Evolutionary conservation across 345 rosid genomes (phyloP).

Genomic region (Eucalyptus cladocalyx): DNA sequence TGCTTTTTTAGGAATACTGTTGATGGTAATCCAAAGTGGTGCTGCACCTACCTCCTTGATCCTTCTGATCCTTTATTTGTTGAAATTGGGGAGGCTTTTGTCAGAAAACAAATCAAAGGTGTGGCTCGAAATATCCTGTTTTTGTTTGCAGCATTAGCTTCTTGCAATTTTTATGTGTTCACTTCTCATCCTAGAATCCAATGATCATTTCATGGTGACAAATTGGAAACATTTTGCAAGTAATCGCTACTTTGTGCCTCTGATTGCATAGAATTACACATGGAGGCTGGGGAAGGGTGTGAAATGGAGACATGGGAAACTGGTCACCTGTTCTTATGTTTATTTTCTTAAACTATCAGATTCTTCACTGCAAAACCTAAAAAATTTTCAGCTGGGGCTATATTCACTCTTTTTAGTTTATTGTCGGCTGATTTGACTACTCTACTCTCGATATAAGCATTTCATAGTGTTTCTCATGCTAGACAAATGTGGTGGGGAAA

Average conservation of each 20-base stretch:
- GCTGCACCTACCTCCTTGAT: conserved; percentile 89
- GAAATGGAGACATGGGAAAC: not conserved
- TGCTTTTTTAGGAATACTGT: conserved; percentile 73
- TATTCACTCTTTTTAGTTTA: not conserved
- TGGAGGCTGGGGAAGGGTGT: not conserved
- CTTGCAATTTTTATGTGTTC: not conserved
- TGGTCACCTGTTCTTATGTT: not conserved
- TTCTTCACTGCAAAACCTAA: not conserved
- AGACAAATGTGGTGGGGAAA: not conserved
- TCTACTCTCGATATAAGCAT: not conserved
- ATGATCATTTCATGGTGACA: not conserved
- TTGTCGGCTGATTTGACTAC: not conserved
- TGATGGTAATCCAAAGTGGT: conserved; percentile 76
- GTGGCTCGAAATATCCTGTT: not conserved
- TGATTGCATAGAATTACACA: not conserved
- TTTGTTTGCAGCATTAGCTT: not conserved
- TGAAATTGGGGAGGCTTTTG: conserved; percentile 82
- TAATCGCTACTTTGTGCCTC: not conserved
- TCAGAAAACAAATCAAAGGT: conserved; percentile 72
- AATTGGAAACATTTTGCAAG: not conserved
- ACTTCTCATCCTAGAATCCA: not conserved
- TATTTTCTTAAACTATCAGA: not conserved
- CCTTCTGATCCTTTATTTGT: conserved; percentile 86
- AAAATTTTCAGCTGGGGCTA: not conserved
- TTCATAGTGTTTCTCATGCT: not conserved